These are phyloP conservation scores for Podila epicladia DNA, from an alignment of 192 early-diverging fungal genomes.

Conservation along the genomic window DNA sequence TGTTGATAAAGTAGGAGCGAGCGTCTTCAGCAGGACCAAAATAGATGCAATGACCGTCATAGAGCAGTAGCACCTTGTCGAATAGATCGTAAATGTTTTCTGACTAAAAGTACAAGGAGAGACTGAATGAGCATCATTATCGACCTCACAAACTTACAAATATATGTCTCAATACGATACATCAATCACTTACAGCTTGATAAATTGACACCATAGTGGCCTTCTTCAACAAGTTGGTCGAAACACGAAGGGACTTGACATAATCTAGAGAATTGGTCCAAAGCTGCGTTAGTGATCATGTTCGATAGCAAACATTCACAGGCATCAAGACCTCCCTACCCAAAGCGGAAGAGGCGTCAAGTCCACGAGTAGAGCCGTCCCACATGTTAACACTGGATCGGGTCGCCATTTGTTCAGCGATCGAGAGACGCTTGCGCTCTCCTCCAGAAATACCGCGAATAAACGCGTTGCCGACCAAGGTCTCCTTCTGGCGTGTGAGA, in stretches of 20 bases:
- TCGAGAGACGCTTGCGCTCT: conserved; percentile 67
- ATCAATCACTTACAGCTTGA: conserved; percentile 64
- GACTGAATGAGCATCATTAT: not conserved
- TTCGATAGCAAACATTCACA: too few species aligned
- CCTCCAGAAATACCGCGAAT: conserved; percentile 70
- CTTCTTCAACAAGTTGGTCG: conserved; percentile 71
- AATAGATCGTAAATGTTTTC: conserved; percentile 79
- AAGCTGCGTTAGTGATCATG: too few species aligned
- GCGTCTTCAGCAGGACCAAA: conserved; percentile 67
- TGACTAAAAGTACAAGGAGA: conserved; percentile 17
- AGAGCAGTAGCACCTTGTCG: conserved; percentile 71
- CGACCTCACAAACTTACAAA: too few species aligned
- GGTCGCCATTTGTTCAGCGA: conserved; percentile 65
- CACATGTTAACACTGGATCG: conserved; percentile 60
- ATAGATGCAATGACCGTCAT: conserved; percentile 73
- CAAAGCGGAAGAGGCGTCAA: conserved; percentile 82
- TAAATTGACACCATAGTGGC: conserved; percentile 67
- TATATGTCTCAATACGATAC: conserved; percentile 38
- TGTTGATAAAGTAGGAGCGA: conserved; percentile 63
- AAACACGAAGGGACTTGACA: conserved; percentile 74
- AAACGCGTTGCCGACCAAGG: conserved; percentile 66
- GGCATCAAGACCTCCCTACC: not conserved
- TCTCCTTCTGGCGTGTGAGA: conserved; percentile 68
- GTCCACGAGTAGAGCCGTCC: conserved; percentile 76
- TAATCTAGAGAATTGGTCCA: conserved; percentile 57